Conservation (phyloP, 768 basidiomycete species). For the Termitomyces sp. region DNA sequence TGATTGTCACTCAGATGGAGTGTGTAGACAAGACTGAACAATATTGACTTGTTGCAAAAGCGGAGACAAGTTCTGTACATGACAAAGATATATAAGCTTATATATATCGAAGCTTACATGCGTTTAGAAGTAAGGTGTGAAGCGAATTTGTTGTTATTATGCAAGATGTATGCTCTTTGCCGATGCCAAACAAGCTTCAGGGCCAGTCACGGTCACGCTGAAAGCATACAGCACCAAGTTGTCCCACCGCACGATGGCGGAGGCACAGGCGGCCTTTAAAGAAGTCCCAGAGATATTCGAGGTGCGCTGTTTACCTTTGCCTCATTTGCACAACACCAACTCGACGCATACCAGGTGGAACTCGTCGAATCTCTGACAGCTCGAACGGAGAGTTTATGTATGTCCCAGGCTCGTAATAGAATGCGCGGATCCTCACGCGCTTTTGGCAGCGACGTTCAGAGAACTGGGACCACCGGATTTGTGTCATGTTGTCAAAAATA, state of each 20-base stretch:
- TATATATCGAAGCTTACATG: no score
- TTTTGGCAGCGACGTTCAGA: conserved; percentile 75
- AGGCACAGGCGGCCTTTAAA: conserved; percentile 67
- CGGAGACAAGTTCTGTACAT: no score
- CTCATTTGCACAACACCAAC: background rate
- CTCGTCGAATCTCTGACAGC: conserved; percentile 86
- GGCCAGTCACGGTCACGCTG: background rate
- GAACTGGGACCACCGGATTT: conserved; percentile 98
- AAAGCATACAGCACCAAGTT: background rate
- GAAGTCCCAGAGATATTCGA: conserved; percentile 98
- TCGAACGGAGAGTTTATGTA: conserved; percentile 88
- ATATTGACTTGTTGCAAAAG: no score
- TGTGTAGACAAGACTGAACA: no score
- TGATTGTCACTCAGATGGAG: no score
- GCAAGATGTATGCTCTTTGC: background rate
- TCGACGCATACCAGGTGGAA: conserved; percentile 53
- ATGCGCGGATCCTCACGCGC: conserved; percentile 17
- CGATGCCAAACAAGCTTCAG: conserved; percentile 4
- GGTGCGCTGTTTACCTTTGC: conserved; percentile 36
- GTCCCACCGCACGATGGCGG: conserved; percentile 38
- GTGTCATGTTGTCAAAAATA: conserved; percentile 92
- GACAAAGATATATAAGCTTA: no score
- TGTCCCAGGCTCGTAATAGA: conserved; percentile 24
- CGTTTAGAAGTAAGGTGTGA: no score
- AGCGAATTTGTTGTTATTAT: background rate